Evolutionary conservation across 768 basidiomycete species (phyloP).

Genomic region (Suillus weaverae): DNA sequence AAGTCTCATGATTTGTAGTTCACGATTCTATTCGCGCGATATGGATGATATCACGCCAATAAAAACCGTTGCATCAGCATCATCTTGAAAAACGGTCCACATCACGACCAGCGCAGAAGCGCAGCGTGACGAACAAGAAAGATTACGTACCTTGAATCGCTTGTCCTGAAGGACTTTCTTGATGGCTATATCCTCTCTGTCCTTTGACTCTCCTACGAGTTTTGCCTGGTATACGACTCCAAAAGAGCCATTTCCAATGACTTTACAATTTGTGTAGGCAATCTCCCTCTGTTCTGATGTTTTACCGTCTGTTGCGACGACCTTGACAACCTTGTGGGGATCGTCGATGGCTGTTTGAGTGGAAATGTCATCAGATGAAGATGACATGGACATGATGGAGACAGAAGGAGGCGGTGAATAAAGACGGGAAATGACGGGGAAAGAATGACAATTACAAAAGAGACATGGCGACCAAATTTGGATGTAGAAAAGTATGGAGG

Average conservation of each 20-base stretch:
- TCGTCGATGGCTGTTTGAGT: conserved; percentile 77
- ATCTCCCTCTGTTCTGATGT: conserved; percentile 84
- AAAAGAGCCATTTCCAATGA: conserved; percentile 98
- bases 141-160: conserved; percentile 89
- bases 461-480: conserved; percentile 31
- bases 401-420: conserved; percentile 38
- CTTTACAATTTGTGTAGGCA: conserved; percentile 95
- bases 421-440: conserved; percentile 29
- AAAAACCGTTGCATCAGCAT: conserved; percentile 13
- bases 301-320: conserved; percentile 94
- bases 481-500: conserved; percentile 19
- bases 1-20: conserved; percentile 98
- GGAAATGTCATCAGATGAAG: conserved; percentile 23
- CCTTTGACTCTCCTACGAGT: conserved; percentile 65
- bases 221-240: conserved; percentile 98
- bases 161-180: conserved; percentile 99
- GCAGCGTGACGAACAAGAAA: conserved; percentile 13
- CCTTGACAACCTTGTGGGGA: conserved; percentile 94
- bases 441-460: conserved; percentile 10
- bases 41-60: conserved; percentile 1
- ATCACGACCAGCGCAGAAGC: not conserved
- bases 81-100: not conserved
- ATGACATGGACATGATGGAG: conserved; percentile 27
- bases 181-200: conserved; percentile 89
- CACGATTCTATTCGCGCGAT: conserved; percentile 75